Percentiles rank a stretch among this genome's conserved stretches.
Evolutionary conservation across 2,329 filamentous ascomycete genomes (phyloP).

Genomic region (Diplodia mutila): DNA sequence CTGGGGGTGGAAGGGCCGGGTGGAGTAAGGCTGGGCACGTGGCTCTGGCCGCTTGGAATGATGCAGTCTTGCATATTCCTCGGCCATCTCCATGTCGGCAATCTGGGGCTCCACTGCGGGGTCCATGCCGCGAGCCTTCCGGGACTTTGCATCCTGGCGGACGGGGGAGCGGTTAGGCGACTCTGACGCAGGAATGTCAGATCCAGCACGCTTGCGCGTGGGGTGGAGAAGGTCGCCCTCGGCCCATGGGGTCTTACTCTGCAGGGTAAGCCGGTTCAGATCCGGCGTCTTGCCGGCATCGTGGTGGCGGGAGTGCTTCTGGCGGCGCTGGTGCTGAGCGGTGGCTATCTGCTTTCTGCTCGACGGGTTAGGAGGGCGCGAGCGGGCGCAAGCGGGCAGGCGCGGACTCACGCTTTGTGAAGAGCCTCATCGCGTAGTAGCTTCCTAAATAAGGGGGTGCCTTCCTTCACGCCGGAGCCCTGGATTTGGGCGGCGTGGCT

Average conservation of each 20-base stretch:
- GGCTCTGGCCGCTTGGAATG: neutral
- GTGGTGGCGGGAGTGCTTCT: constrained; percentile 31
- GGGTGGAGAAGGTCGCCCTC: constrained; percentile 2
- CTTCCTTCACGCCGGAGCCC: constrained; percentile 26
- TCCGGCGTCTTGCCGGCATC: constrained; percentile 34
- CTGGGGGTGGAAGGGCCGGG: constrained; percentile 17
- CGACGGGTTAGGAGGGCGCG: constrained; percentile 8
- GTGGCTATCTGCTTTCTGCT: constrained; percentile 1
- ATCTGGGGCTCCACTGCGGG: constrained; percentile 7
- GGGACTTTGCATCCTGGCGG: constrained; percentile 30
- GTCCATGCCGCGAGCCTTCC: neutral
- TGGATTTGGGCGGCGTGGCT: constrained; percentile 36
- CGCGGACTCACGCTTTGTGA: constrained; percentile 33
- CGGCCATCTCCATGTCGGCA: constrained; percentile 5
- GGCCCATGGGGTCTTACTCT: constrained; percentile 16
- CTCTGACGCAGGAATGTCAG: constrained; percentile 20
- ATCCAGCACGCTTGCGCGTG: constrained; percentile 17
- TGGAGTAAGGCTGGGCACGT: neutral
- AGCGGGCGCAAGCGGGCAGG: constrained; percentile 16
- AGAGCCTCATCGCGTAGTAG: constrained; percentile 33
- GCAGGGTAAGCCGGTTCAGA: constrained; percentile 36
- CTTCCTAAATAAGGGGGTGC: constrained; percentile 32
- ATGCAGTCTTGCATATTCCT: constrained; percentile 4
- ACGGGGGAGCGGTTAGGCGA: neutral
- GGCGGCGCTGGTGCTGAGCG: constrained; percentile 28